Percentiles rank a stretch among this genome's conserved stretches.
Conservation (phyloP, 2,329 filamentous ascomycete species). For the Fusarium setosum region DNA sequence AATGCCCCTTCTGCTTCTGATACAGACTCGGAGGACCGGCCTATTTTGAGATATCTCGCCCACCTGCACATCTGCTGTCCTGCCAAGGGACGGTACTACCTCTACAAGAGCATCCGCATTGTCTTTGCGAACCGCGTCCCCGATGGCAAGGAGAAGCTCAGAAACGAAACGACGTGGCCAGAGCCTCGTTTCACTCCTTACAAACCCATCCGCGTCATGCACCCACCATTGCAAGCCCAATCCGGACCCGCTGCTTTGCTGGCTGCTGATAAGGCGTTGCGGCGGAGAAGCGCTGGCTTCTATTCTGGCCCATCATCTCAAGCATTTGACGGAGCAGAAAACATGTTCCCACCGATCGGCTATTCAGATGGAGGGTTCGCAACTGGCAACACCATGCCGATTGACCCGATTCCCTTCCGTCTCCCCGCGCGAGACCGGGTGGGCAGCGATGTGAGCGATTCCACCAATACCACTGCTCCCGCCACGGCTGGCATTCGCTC, state of each 20-base stretch:
- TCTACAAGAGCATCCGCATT: slow-evolving; percentile 92
- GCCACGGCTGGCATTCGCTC: slow-evolving; percentile 37
- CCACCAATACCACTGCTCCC: slow-evolving; percentile 40
- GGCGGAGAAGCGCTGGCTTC: slow-evolving; percentile 67
- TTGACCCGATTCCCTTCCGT: slow-evolving; percentile 65
- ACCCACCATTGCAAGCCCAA: slow-evolving; percentile 50
- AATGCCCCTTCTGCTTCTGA: slow-evolving; percentile 56
- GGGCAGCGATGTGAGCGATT: slow-evolving; percentile 47
- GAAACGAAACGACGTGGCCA: slow-evolving; percentile 89
- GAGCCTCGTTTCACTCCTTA: slow-evolving; percentile 90
- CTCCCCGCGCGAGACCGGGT: slow-evolving; percentile 49
- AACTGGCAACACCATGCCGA: slow-evolving; percentile 48
- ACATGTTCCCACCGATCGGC: slow-evolving; percentile 19
- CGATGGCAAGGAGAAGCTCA: slow-evolving; percentile 91
- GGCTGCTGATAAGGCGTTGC: slow-evolving; percentile 69
- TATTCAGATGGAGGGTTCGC: slow-evolving; percentile 34
- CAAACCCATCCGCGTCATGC: slow-evolving; percentile 72
- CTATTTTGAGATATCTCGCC: slow-evolving; percentile 87
- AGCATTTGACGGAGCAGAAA: slow-evolving; percentile 51
- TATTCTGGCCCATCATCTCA: slow-evolving; percentile 48
- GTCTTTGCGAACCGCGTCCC: slow-evolving; percentile 97
- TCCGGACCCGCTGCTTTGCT: slow-evolving; percentile 61
- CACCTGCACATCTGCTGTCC: slow-evolving; percentile 95
- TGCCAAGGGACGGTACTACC: slow-evolving; percentile 83
- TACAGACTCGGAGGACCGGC: slow-evolving; percentile 60